phyloP scores from a whole-genome alignment of 257 asterid species.

The Solanum raphanifolium region DNA sequence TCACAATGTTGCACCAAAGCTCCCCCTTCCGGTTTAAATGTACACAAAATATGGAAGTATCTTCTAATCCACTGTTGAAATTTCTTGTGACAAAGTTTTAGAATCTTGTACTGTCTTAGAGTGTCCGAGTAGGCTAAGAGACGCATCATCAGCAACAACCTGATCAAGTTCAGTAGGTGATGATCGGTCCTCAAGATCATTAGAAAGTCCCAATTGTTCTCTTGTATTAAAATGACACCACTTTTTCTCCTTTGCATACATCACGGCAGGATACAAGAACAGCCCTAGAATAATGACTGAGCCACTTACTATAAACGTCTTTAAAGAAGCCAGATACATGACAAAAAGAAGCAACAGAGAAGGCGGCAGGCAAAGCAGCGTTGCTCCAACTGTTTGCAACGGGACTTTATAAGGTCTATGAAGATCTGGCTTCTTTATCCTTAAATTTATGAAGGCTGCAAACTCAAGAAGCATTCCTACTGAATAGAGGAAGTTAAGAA shows the following conservation, averaged over 20 bases:
- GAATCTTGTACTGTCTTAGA: neutral
- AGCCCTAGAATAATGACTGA: conserved; percentile 47
- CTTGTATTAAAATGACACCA: conserved; percentile 38
- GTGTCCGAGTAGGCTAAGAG: conserved; percentile 24
- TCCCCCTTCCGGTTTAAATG: neutral
- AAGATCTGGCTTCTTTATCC: conserved; percentile 67
- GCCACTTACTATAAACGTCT: conserved; percentile 62
- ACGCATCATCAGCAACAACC: conserved; percentile 16
- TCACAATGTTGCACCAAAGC: neutral
- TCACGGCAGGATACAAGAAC: conserved; percentile 34
- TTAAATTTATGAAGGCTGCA: conserved; percentile 71
- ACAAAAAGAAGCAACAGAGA: conserved; percentile 62
- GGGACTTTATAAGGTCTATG: conserved; percentile 87
- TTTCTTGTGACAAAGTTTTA: conserved; percentile 1
- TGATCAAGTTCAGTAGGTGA: conserved; percentile 7
- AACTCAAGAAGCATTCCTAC: conserved; percentile 85
- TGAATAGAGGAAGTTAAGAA: conserved; percentile 86
- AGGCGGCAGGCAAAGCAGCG: conserved; percentile 70
- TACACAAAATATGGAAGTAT: neutral
- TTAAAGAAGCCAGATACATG: conserved; percentile 67
- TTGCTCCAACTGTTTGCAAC: conserved; percentile 49
- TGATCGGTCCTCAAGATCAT: conserved; percentile 20
- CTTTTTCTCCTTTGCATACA: conserved; percentile 29
- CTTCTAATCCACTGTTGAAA: conserved; percentile 21
- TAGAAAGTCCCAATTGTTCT: neutral